phyloP scores from a whole-genome alignment of 371 early-diverging fungal species.

The Polyrhizophydium stewartii region DNA sequence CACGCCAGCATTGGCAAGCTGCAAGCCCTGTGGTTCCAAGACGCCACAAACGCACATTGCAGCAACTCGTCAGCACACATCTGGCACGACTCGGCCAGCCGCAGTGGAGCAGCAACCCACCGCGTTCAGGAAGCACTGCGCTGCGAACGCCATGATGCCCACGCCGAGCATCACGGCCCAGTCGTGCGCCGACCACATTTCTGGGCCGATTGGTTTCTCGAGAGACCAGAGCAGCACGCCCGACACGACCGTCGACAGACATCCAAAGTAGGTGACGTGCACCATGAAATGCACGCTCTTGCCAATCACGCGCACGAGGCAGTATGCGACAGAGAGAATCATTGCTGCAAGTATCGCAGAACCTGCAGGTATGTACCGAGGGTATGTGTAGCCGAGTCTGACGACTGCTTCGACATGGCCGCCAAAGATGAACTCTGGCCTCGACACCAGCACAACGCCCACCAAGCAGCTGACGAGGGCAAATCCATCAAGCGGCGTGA shows the following conservation, averaged over 20 bases:
- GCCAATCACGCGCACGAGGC: constrained; percentile 68
- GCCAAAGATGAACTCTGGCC: constrained; percentile 60
- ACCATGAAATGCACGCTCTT: constrained; percentile 62
- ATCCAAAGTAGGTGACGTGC: constrained; percentile 72
- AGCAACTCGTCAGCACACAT: no score
- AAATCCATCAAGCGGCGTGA: constrained; percentile 52
- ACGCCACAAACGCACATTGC: no score
- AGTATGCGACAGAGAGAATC: constrained; percentile 63
- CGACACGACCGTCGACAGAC: constrained; percentile 45
- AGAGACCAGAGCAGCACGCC: constrained; percentile 12
- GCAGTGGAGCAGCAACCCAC: background rate
- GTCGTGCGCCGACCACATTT: background rate
- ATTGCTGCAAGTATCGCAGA: constrained; percentile 60
- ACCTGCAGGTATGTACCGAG: constrained; percentile 7
- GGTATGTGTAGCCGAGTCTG: background rate
- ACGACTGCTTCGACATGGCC: background rate
- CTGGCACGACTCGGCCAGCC: background rate
- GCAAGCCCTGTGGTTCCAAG: constrained; percentile 53
- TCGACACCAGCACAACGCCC: constrained; percentile 62
- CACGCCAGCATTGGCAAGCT: constrained; percentile 65
- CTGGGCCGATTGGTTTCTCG: background rate
- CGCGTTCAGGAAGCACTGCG: constrained; percentile 70
- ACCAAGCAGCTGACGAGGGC: constrained; percentile 52
- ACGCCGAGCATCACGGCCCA: constrained; percentile 35
- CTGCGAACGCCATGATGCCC: constrained; percentile 61